Conservation (phyloP, 805 yeast species). For the Starmera quercuum region DNA sequence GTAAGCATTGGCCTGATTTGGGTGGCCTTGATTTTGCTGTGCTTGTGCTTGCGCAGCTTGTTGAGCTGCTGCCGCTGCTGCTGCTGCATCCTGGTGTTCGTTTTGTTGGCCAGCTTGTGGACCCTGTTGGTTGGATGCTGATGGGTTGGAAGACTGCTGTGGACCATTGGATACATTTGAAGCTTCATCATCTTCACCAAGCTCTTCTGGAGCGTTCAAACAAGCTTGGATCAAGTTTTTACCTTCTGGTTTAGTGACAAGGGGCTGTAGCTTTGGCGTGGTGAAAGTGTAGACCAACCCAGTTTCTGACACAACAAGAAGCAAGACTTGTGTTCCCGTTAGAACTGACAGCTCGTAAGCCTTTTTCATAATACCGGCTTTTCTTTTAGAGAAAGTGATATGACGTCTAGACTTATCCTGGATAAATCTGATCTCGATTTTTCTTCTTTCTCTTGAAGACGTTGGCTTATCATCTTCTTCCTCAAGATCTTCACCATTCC, state of each 20-base stretch:
- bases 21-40: conserved; percentile 6
- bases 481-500: conserved; percentile 25
- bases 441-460: conserved; percentile 58
- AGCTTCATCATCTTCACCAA: conserved; percentile 37
- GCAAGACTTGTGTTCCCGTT: conserved; percentile 94
- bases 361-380: conserved; percentile 98
- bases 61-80: conserved; percentile 6
- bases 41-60: conserved; percentile 8
- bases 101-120: conserved; percentile 16
- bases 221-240: conserved; percentile 95
- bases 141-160: conserved; percentile 21
- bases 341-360: conserved; percentile 96
- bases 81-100: conserved; percentile 9
- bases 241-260: conserved; percentile 96
- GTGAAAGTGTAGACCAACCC: conserved; percentile 97
- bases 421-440: conserved; percentile 93
- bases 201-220: conserved; percentile 86
- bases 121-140: conserved; percentile 17
- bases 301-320: conserved; percentile 95
- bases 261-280: conserved; percentile 97
- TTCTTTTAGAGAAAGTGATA: conserved; percentile 95
- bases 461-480: conserved; percentile 43
- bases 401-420: conserved; percentile 98
- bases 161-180: conserved; percentile 23
- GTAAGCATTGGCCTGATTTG: conserved; percentile 1